Evolutionary conservation across 2,329 filamentous ascomycete species (phyloP), one percentile per base, ranked within the genome.

Genomic region (Drechslerella dactyloides): DNA sequence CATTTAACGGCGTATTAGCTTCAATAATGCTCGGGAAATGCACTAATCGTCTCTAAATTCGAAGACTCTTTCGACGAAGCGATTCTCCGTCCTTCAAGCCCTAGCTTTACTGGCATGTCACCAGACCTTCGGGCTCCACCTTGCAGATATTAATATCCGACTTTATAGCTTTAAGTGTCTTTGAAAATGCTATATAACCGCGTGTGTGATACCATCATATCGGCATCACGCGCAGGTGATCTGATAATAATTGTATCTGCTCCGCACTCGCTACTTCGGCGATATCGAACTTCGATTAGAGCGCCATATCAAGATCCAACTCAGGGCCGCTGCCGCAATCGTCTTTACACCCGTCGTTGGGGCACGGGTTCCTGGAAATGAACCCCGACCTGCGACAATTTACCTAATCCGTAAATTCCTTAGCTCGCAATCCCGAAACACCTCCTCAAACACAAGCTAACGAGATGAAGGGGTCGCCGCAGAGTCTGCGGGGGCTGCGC

Each of bases 321-420:
- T 48, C 2, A 10, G 17, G 44, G n/a, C 15, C 17, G 15, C 19
- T 21, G 44, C 7, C 13, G 40, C 5, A 10, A 44, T 48, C 44
- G 21, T 10, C 19, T 15, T 13, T 42, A 42, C n/a, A 42, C 37
- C 27, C 13, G 37, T 42, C 11, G 37, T 17, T 42, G 37, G 5
- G 37, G 13, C 44, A 48, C n/a, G 19, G 44, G 44, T 48, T 23
- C 44, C 19, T 23, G 19, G 44, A 48, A 48, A 48, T 48, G 44
- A 48, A 21, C 11, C 44, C 44, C 44, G 44, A 48, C 44, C 44
- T 48, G 44, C 44, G 44, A 48, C 44, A 48, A 48, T 3, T 42
- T 42, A 5, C 37, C 37, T 42, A 42, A 42, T 42, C n/a, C 8
- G 44, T 21, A 48, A 21, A 5, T 23, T 19, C 8, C 27, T 33